These are phyloP conservation scores for Leavenworthia alabamica DNA, from an alignment of 345 rosid species.

Conservation along the genomic window DNA sequence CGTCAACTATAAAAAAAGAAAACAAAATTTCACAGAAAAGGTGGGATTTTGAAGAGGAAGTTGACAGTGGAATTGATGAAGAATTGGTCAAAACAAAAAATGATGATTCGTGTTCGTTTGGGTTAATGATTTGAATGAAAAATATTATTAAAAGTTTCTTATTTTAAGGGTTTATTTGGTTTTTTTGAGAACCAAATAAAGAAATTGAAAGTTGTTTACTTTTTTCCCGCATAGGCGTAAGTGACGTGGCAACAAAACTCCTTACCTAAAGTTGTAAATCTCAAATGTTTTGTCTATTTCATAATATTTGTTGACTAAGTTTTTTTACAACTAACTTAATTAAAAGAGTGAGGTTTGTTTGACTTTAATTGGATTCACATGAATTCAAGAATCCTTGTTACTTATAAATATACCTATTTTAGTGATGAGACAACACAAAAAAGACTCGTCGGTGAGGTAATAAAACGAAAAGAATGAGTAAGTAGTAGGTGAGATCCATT, in stretches of 20 bases:
- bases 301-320: background rate
- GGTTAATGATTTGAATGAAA: background rate
- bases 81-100: conserved; percentile 23
- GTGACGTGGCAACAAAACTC: conserved; percentile 16
- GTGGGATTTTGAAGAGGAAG: conserved; percentile 8
- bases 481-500: conserved; percentile 7
- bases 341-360: background rate
- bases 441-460: conserved; percentile 15
- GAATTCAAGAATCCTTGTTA: background rate
- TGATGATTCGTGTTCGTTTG: conserved; percentile 30
- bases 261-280: background rate
- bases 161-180: conserved; percentile 3
- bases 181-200: background rate
- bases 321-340: background rate
- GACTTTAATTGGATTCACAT: background rate
- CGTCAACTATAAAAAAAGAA: conserved; percentile 6
- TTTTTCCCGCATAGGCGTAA: conserved; percentile 32
- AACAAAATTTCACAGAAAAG: conserved; percentile 1
- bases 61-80: conserved; percentile 27
- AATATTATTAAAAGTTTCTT: background rate
- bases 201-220: conserved; percentile 21
- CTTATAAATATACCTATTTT: background rate
- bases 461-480: background rate
- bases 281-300: background rate
- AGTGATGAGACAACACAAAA: background rate